Evolutionary conservation across 2,329 filamentous ascomycete genomes (phyloP).

Genomic region (Claviceps capensis): DNA sequence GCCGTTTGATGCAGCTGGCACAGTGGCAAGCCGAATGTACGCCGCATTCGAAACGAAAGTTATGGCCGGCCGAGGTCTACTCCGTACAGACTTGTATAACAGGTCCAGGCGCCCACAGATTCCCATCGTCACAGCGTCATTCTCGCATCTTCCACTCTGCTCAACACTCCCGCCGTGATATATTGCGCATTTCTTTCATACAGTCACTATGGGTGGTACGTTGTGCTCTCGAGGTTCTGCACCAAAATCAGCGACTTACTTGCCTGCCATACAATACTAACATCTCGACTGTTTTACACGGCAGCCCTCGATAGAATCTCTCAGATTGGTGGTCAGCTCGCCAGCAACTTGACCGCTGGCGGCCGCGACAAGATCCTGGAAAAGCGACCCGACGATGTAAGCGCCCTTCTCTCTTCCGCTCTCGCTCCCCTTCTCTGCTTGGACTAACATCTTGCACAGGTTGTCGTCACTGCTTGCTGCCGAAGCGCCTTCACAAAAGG

Average conservation of each 20-base stretch:
- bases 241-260: background rate
- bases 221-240: constrained; percentile 3
- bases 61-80: background rate
- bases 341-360: constrained; percentile 41
- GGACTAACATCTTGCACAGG: constrained; percentile 28
- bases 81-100: constrained; percentile 4
- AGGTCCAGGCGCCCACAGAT: constrained; percentile 2
- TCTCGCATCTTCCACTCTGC: background rate
- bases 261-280: background rate
- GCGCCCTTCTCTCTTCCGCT: constrained; percentile 7
- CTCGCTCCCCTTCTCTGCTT: background rate
- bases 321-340: constrained; percentile 50
- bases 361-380: constrained; percentile 44
- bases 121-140: background rate
- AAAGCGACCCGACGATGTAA: constrained; percentile 55
- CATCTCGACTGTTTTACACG: constrained; percentile 12
- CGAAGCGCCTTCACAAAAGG: constrained; percentile 88
- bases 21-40: background rate
- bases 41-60: background rate
- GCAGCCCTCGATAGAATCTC: constrained; percentile 43
- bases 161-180: background rate
- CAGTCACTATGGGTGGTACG: constrained; percentile 24
- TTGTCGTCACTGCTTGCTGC: constrained; percentile 86
- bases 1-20: constrained; percentile 4
- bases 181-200: background rate